Evolutionary conservation across 495 filamentous ascomycete species (phyloP).

Genomic region (Hyaloscypha variabilis): DNA sequence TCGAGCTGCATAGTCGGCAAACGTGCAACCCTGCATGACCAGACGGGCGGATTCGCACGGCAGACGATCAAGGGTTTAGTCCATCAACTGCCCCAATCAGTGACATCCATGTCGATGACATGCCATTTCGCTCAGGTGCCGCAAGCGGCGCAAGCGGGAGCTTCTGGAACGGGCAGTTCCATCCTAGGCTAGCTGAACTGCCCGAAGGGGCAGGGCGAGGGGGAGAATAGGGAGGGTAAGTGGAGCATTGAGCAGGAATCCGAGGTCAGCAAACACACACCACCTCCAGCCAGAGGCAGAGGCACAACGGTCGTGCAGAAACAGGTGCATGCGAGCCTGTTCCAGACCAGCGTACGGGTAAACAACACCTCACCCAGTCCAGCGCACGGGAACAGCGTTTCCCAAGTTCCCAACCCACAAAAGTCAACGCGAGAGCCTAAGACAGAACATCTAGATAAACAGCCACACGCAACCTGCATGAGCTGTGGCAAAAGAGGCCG

Average conservation of each 20-base stretch:
- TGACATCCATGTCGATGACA: neutral
- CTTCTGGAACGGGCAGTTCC: neutral
- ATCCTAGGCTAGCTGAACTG: too few species aligned
- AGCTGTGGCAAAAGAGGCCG: neutral
- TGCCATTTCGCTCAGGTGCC: neutral
- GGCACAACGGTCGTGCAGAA: neutral
- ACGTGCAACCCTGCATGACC: neutral
- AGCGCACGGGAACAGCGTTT: neutral
- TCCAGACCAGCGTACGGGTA: neutral
- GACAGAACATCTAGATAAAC: neutral
- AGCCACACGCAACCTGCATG: neutral
- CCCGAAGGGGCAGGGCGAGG: too few species aligned
- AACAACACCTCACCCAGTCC: neutral
- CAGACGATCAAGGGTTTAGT: neutral
- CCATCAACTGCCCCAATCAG: neutral
- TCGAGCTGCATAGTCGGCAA: neutral
- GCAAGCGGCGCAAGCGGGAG: neutral
- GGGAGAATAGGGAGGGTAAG: too few species aligned
- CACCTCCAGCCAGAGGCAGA: too few species aligned
- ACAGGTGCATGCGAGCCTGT: neutral
- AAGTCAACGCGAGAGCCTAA: neutral
- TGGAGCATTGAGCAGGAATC: too few species aligned
- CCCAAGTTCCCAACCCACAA: neutral
- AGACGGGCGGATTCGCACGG: neutral
- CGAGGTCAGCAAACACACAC: too few species aligned